These are phyloP conservation scores for Venturiaceae sp. DNA, from an alignment of 2,329 filamentous ascomycete genomes.

Conservation along the genomic window DNA sequence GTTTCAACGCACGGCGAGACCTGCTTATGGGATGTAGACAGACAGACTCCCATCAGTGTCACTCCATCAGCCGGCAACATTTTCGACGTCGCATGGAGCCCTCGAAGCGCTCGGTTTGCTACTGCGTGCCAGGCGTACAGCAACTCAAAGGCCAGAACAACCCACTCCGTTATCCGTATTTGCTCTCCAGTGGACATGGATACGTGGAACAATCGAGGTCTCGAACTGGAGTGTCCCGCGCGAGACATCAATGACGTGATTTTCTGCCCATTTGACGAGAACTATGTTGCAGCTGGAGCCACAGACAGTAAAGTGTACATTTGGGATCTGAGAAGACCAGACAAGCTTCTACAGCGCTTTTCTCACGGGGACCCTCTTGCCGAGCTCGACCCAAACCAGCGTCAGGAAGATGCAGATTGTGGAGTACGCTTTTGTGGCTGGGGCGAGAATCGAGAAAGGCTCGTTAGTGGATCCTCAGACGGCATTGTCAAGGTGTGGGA, in stretches of 20 bases:
- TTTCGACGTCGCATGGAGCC: constrained; percentile 51
- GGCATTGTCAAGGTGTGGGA: constrained; percentile 52
- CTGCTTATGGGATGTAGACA: constrained; percentile 42
- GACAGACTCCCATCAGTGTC: constrained; percentile 30
- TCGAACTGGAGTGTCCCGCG: constrained; percentile 47
- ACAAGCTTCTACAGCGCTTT: constrained; percentile 37
- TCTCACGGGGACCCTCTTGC: constrained; percentile 41
- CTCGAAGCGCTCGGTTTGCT: constrained; percentile 33
- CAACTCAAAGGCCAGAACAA: constrained; percentile 22
- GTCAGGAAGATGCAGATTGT: constrained; percentile 43
- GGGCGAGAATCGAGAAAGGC: constrained; percentile 39
- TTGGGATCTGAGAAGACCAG: constrained; percentile 45
- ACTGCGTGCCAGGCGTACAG: constrained; percentile 37
- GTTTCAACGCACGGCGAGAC: constrained; percentile 37
- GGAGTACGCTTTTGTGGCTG: constrained; percentile 50
- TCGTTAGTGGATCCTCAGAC: constrained; percentile 53
- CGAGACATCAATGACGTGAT: constrained; percentile 52
- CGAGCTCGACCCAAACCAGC: constrained; percentile 31
- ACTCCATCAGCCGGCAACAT: constrained; percentile 41
- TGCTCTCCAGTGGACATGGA: constrained; percentile 34
- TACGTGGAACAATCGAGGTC: constrained; percentile 14
- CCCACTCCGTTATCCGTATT: constrained; percentile 42
- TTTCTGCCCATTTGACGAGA: constrained; percentile 39
- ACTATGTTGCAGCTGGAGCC: constrained; percentile 48
- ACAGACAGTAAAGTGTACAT: constrained; percentile 51